These are phyloP conservation scores for Diplocarpon rosae DNA, from an alignment of 2,329 filamentous ascomycete species.

Conservation along the genomic window DNA sequence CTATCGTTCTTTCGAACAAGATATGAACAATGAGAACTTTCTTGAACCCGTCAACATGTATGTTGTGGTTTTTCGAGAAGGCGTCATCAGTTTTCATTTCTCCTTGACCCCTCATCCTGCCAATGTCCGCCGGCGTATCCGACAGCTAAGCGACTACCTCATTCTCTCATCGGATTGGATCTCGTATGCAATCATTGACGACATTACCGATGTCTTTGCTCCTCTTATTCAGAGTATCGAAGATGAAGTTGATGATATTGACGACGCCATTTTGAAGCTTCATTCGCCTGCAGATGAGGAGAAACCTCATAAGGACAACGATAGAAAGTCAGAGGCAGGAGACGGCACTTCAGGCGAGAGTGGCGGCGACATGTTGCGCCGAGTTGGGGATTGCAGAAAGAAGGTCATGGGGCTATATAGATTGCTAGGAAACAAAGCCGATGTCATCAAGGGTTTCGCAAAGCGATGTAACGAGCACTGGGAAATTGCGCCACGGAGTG, in stretches of 20 bases:
- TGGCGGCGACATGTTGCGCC: conserved; percentile 74
- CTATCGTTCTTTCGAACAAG: conserved; percentile 95
- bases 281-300: conserved; percentile 48
- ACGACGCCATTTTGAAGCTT: conserved; percentile 77
- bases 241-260: conserved; percentile 93
- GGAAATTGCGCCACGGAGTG: conserved; percentile 87
- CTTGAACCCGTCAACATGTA: conserved; percentile 97
- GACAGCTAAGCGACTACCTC: conserved; percentile 87
- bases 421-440: conserved; percentile 89
- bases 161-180: conserved; percentile 95
- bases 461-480: conserved; percentile 97
- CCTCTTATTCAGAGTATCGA: conserved; percentile 89
- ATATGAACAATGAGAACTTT: conserved; percentile 78
- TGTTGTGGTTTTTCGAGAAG: conserved; percentile 90
- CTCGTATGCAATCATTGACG: conserved; percentile 93
- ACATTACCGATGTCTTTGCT: conserved; percentile 93
- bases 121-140: conserved; percentile 86
- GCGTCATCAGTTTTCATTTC: conserved; percentile 93
- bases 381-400: conserved; percentile 89
- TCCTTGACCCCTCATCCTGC: conserved; percentile 92
- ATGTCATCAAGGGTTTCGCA: conserved; percentile 98
- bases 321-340: conserved; percentile 36
- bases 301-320: conserved; percentile 31
- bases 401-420: conserved; percentile 95
- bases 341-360: conserved; percentile 31